Evolutionary conservation across 768 basidiomycete genomes (phyloP).

Genomic region (Piloderma croceum): DNA sequence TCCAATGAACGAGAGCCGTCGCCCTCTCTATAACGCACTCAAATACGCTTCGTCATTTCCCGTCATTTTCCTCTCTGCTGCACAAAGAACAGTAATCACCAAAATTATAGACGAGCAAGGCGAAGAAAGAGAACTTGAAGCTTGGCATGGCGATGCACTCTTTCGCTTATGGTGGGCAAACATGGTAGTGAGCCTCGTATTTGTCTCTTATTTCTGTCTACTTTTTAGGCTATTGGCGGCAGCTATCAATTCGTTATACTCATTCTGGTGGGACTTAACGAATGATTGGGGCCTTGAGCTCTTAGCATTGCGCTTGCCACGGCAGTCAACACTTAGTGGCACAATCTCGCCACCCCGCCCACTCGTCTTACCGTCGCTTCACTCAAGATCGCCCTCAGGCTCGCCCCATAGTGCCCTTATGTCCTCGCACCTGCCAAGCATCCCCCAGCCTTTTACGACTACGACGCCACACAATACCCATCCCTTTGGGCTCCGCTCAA

Average conservation of each 20-base stretch:
- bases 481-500: conserved; percentile 69
- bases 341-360: conserved; percentile 35
- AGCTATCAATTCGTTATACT: conserved; percentile 84
- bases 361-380: conserved; percentile 42
- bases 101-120: conserved; percentile 51
- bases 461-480: conserved; percentile 30
- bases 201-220: conserved; percentile 4
- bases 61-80: conserved; percentile 90
- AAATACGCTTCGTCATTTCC: conserved; percentile 98
- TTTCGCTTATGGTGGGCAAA: conserved; percentile 76
- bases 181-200: conserved; percentile 1
- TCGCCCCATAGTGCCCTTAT: conserved; percentile 13
- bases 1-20: conserved; percentile 55
- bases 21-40: conserved; percentile 83
- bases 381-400: conserved; percentile 29
- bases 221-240: conserved; percentile 72
- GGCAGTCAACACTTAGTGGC: conserved; percentile 20
- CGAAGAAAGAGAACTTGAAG: conserved; percentile 33
- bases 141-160: conserved; percentile 71
- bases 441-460: conserved; percentile 10
- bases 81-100: conserved; percentile 68
- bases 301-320: conserved; percentile 37
- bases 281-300: conserved; percentile 95
- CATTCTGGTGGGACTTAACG: conserved; percentile 99
- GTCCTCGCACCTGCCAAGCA: conserved; percentile 10